phyloP scores from a whole-genome alignment of 202 grass and related monocot genomes.

The Hordeum pubiflorum region DNA sequence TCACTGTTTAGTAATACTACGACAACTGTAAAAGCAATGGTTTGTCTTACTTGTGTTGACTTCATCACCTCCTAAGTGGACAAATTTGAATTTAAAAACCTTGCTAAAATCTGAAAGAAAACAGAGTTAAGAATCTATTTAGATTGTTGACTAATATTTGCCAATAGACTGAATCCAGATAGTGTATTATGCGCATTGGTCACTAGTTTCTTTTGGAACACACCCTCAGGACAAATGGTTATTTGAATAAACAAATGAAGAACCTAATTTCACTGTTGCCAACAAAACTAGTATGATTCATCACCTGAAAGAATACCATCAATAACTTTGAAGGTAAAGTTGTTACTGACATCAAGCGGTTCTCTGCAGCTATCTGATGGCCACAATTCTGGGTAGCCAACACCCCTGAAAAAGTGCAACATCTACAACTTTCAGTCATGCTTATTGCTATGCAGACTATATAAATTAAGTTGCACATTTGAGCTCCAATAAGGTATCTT shows the following conservation, averaged over 20 bases:
- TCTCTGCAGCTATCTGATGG: conserved; percentile 70
- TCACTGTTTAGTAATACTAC: background rate
- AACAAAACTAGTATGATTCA: conserved; percentile 10
- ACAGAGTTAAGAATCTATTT: conserved; percentile 5
- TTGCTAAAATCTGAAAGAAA: conserved; percentile 85
- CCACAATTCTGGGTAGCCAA: conserved; percentile 65
- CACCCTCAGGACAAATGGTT: background rate
- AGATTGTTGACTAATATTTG: conserved; percentile 3
- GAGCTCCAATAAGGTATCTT: background rate
- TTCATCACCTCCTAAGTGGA: conserved; percentile 91
- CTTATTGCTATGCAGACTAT: conserved; percentile 4
- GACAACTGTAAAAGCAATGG: conserved; percentile 14
- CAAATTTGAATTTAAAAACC: conserved; percentile 97
- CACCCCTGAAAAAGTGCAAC: conserved; percentile 55
- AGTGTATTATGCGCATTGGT: background rate
- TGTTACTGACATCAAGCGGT: conserved; percentile 84
- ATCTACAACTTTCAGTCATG: conserved; percentile 19
- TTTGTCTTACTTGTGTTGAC: conserved; percentile 81
- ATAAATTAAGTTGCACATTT: background rate
- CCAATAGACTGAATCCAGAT: background rate
- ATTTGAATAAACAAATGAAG: conserved; percentile 19
- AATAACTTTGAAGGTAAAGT: conserved; percentile 84
- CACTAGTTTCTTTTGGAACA: conserved; percentile 2
- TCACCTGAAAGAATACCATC: conserved; percentile 96
- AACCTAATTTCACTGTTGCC: background rate